Base-by-base conservation (phyloP, 257 asterid genomes). In the Parsonsia alboflavescens region DNA sequence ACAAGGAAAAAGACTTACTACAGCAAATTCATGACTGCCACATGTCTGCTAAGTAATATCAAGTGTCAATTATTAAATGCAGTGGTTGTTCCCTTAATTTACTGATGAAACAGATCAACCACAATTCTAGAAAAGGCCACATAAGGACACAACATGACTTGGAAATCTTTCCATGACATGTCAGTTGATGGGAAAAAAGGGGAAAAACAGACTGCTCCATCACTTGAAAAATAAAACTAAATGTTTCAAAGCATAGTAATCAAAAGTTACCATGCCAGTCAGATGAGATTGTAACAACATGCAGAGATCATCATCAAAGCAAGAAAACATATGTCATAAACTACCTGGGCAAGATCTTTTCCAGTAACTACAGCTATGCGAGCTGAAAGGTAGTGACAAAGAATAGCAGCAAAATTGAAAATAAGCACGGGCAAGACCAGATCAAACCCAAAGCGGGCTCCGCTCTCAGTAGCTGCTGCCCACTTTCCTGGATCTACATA, bases 401-500 rank as follows among this genome's bases (percentile, higher is more conserved):
- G 75, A 75, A 95, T 85, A 42, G 98, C 96, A 49, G 86, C 87
- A 73, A 83, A 78, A 76, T 86, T 92, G 74, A 92, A 85, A 49
- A 85, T 53, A 66, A 95, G 89, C 81, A 89, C 76, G 49, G 87
- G 81, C 19, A 84, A 78, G 72, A 82, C 82, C 80, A 90, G 78
- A 80, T 95, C 98, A 79, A 77, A 78, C 49, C 99, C 99, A 70
- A 89, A 86, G 49, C 88, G 96, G 54, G 96, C 90, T 48, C 99
- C 99, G 21, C 97, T 96, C 80, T 95, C 99, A 61, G 92, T 85
- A 73, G 90, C 82, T 72, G 91, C 90, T 45, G 96, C 96, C 98
- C 97, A 95, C 83, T 95, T 95, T 76, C 99, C 99, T 75, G 99
- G 99, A 80, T 90, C 99, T 52, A 95, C 85, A 84, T 95, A 92